Evolutionary conservation across 2,329 filamentous ascomycete genomes (phyloP).

Genomic region (Arachnopeziza araneosa): DNA sequence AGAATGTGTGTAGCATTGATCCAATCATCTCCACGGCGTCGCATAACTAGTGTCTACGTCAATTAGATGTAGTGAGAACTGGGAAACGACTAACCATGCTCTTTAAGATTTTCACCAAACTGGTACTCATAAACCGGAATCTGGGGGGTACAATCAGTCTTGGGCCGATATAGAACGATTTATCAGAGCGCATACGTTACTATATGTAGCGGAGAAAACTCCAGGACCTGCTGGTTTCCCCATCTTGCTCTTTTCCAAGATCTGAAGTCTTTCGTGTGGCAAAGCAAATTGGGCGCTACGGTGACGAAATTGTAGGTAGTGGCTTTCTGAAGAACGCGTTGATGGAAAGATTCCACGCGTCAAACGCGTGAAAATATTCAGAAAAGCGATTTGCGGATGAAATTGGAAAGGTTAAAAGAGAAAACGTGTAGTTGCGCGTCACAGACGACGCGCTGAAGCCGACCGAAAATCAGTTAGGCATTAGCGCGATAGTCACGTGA

Average conservation of each 20-base stretch:
- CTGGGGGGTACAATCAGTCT: conserved; percentile 39
- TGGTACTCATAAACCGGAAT: conserved; percentile 94
- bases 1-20: conserved; percentile 99
- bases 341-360: background rate
- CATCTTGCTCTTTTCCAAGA: conserved; percentile 21
- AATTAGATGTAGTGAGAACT: conserved; percentile 1
- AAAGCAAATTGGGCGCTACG: background rate
- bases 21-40: conserved; percentile 88
- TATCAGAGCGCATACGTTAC: conserved; percentile 48
- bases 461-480: background rate
- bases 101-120: conserved; percentile 68
- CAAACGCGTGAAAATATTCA: background rate
- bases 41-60: conserved; percentile 59
- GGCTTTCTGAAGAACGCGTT: background rate
- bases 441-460: background rate
- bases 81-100: conserved; percentile 51
- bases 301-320: background rate
- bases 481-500: background rate
- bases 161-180: background rate
- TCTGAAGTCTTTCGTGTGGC: background rate
- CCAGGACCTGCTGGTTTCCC: conserved; percentile 29
- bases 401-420: background rate
- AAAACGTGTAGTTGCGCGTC: background rate
- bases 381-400: background rate
- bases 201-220: conserved; percentile 65